Conservation (phyloP, 2,329 filamentous ascomycete genomes). For the Diaporthe longicolla region DNA sequence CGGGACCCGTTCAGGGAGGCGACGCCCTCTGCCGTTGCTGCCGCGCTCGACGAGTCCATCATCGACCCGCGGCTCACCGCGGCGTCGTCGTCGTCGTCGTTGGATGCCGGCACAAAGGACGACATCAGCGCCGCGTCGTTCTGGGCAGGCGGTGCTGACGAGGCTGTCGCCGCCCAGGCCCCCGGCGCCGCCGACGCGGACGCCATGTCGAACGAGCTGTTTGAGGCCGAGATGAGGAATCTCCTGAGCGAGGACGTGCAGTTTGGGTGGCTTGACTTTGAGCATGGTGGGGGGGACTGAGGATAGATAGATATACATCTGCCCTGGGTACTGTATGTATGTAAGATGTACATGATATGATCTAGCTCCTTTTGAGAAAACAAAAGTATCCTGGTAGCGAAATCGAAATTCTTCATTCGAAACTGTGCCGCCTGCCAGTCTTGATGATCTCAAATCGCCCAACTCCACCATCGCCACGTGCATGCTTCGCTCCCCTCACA, state of each 20-base stretch:
- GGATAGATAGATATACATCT: background rate
- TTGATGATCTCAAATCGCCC: background rate
- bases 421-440: background rate
- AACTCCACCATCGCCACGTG: background rate
- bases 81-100: background rate
- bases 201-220: constrained; percentile 44
- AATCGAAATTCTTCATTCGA: background rate
- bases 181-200: constrained; percentile 32
- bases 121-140: constrained; percentile 16
- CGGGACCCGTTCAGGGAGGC: background rate
- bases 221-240: constrained; percentile 45
- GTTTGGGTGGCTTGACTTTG: constrained; percentile 44
- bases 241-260: constrained; percentile 44
- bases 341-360: constrained; percentile 7
- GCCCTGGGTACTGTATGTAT: background rate
- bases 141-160: constrained; percentile 21
- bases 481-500: too few species aligned
- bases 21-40: background rate
- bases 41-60: constrained; percentile 24
- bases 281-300: constrained; percentile 25
- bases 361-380: background rate
- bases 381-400: background rate
- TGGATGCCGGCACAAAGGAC: background rate
- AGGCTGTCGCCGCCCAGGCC: background rate
- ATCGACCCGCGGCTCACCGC: constrained; percentile 40